Base-by-base conservation (phyloP, 306 rosid genomes). In the Purshia tridentata region DNA sequence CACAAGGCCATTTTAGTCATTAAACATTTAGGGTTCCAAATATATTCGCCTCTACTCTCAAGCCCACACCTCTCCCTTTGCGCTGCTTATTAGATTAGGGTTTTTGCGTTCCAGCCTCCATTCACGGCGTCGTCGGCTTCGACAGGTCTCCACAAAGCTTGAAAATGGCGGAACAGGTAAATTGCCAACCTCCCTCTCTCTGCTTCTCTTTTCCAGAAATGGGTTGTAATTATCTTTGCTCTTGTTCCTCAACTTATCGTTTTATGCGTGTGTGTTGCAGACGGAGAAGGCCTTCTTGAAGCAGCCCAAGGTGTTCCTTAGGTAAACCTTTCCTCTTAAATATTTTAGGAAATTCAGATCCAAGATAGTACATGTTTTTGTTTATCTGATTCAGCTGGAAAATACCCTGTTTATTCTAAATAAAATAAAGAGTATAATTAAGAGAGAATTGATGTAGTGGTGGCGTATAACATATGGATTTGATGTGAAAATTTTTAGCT, bases 231-330 rank as follows among this genome's bases (percentile, higher is more conserved):
- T 18, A 9, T 10, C 9, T 1, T 20, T n/a, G 23, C 54, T 42
- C 19, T 69, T 57, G 2, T 15, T 14, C 35, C 35, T 29, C 35
- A 35, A 18, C 18, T 15, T 46, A 15, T 52, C 49, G 9, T 55
- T 19, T 14, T 6, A 2, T 13, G 19, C 1, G 29, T 78, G 23
- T 62, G 29, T 58, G 12, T 72, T 72, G 46, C 77, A 88, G 93
- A 88, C 93, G 19, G 93, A 88, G 84, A 89, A 84, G 88, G 93
- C 93, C 4, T 89, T 86, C 70, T 70, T 89, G 80, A 89, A 86
- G 86, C 93, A 89, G 72, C 93, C 93, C 18, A 88, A 88, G 83
- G 93, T 88, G 10, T 88, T 88, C 58, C 85, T 88, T 15, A 12
- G 89, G 93, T 88, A 78, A 18, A 64, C 9, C 11, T 14, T 3